A percentile compares a stretch with the other conserved stretches of the same genome.
These are phyloP conservation scores for Erysimum pusillum DNA, from an alignment of 441 rosid genomes.

Conservation along the genomic window DNA sequence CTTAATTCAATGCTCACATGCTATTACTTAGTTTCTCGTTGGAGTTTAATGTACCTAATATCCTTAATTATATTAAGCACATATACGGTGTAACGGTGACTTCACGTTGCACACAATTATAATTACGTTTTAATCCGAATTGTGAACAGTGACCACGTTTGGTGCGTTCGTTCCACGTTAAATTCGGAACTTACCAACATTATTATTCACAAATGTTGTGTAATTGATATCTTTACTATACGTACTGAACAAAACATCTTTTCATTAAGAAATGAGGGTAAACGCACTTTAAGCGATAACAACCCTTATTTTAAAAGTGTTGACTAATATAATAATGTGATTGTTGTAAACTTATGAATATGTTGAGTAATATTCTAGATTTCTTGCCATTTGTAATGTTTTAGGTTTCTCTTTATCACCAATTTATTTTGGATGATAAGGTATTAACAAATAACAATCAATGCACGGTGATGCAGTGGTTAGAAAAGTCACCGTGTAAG, in stretches of 20 bases:
- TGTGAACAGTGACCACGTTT: slow-evolving; percentile 23
- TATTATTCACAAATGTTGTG: neutral
- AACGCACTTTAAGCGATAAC: neutral
- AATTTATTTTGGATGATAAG: neutral
- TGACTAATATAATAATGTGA: neutral
- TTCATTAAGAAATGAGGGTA: neutral
- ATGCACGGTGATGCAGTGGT: neutral
- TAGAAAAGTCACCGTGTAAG: neutral
- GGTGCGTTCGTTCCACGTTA: neutral
- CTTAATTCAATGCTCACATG: slow-evolving; percentile 44
- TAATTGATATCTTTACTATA: neutral
- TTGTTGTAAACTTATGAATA: neutral
- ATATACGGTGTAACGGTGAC: slow-evolving; percentile 27
- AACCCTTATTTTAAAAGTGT: neutral
- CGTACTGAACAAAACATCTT: neutral
- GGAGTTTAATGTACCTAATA: slow-evolving; percentile 36
- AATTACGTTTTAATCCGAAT: neutral
- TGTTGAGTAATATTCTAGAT: no score
- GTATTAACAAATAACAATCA: neutral
- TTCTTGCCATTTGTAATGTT: neutral
- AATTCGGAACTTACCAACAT: neutral
- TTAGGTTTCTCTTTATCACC: neutral
- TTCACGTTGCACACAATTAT: slow-evolving; percentile 1
- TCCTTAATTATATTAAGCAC: slow-evolving; percentile 30
- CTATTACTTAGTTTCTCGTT: slow-evolving; percentile 37